Evolutionary conservation across 345 rosid species (phyloP).

Genomic region (Litchi chinensis): DNA sequence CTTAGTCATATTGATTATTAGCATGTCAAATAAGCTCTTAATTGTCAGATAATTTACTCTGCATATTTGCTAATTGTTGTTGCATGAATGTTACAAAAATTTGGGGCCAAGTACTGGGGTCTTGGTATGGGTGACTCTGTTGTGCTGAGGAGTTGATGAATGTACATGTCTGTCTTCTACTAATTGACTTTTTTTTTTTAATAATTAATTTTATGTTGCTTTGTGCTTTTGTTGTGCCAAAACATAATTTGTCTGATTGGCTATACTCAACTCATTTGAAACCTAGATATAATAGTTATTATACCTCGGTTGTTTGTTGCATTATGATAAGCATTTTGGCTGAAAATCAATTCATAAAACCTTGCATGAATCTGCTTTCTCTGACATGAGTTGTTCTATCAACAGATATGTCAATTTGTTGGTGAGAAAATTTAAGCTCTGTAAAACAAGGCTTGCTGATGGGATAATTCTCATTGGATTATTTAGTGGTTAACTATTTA

Average conservation of each 20-base stretch:
- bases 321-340: not conserved
- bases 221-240: not conserved
- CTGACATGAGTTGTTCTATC: not conserved
- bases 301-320: not conserved
- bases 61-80: not conserved
- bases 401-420: slow-evolving; percentile 88
- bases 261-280: not conserved
- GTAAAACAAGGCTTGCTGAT: slow-evolving; percentile 53
- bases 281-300: not conserved
- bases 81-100: not conserved
- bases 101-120: not conserved
- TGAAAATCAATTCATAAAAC: not conserved
- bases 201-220: not conserved
- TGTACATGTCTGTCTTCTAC: not conserved
- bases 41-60: not conserved
- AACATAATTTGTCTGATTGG: not conserved
- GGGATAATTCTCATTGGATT: no score
- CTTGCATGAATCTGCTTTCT: not conserved
- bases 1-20: not conserved
- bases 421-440: slow-evolving; percentile 92
- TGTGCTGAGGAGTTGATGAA: not conserved
- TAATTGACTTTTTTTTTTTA: not conserved
- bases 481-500: not conserved
- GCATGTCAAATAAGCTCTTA: not conserved
- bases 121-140: not conserved